Base-by-base conservation (phyloP, 108 stramenopile genomes). In the Stephanodiscus triporus region DNA sequence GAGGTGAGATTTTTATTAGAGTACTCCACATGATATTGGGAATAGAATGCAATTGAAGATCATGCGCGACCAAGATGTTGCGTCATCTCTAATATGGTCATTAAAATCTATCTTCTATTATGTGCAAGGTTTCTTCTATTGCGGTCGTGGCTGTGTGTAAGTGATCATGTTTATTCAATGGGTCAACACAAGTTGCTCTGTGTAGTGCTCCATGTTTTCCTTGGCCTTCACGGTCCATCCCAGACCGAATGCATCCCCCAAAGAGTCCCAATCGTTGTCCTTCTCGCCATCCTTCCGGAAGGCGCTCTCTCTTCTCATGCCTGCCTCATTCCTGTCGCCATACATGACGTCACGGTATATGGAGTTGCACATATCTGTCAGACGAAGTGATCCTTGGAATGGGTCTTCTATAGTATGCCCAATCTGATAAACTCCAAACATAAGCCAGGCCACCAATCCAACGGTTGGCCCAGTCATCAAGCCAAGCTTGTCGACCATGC, bases 361-460 rank as follows among this genome's bases (percentile, higher is more conserved):
- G 30, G 76, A 75, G 68, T 90, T 84, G 40, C 87, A 88, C 73
- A 90, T 57, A 24, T 78, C 85, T 7, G 86, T 83, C 34, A 90
- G 72, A 29, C 87, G 70, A 20, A 90, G 76, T 8, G 89, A 85
- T 0, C 89, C 84, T 60, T 89, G 88, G 68, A 97, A 97, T 0
- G 96, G 95, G 72, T 97, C 93, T 69, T 97, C 96, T 75, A 97
- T 96, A 0, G 68, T 75, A 49, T 91, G 82, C 1, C 96, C 96
- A 75, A 97, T 97, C 83, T 97, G 92, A 75, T 93, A 94, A 38
- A 97, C 87, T 2, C 94, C 94, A 84, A 92, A 95, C 59, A 97
- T 73, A 5, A 93, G 83, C 96, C 96, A 97, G 16, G 92, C 86
- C 8, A 89, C 82, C 9, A 91, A 66, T 23, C 80, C 89, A 22